A percentile compares a stretch with the other conserved stretches of the same genome.
These are phyloP conservation scores for Fusarium clavum DNA, from an alignment of 2,329 filamentous ascomycete genomes.

Conservation along the genomic window DNA sequence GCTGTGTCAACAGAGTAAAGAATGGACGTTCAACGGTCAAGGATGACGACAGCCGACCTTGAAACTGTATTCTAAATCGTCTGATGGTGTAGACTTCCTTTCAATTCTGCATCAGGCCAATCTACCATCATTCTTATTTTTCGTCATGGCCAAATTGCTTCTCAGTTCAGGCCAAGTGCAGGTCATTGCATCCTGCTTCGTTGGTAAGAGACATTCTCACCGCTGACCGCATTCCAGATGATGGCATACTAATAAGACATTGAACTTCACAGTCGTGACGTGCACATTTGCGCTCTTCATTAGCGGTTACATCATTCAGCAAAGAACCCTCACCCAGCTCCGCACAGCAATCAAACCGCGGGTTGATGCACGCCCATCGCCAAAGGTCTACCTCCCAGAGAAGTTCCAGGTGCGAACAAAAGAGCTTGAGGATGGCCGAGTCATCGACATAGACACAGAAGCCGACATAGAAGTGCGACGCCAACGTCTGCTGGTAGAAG, in stretches of 20 bases:
- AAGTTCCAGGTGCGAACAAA: slow-evolving; percentile 60
- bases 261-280: slow-evolving; percentile 67
- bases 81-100: not conserved
- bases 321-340: slow-evolving; percentile 82
- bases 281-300: slow-evolving; percentile 88
- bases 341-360: slow-evolving; percentile 74
- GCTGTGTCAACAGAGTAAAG: slow-evolving; percentile 54
- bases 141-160: slow-evolving; percentile 60
- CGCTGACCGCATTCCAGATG: slow-evolving; percentile 33
- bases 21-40: slow-evolving; percentile 25
- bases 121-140: not conserved
- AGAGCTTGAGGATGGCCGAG: slow-evolving; percentile 60
- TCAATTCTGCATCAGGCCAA: not conserved
- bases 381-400: slow-evolving; percentile 64
- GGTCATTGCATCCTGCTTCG: slow-evolving; percentile 70
- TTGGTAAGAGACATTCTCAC: slow-evolving; percentile 63
- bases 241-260: slow-evolving; percentile 15
- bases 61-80: slow-evolving; percentile 1
- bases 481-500: slow-evolving; percentile 50
- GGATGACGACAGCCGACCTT: slow-evolving; percentile 32
- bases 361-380: slow-evolving; percentile 54
- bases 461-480: slow-evolving; percentile 47
- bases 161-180: slow-evolving; percentile 79
- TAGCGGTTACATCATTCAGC: slow-evolving; percentile 87
- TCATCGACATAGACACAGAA: slow-evolving; percentile 55